phyloP scores from a whole-genome alignment of 306 rosid genomes.

The Neltuma alba region DNA sequence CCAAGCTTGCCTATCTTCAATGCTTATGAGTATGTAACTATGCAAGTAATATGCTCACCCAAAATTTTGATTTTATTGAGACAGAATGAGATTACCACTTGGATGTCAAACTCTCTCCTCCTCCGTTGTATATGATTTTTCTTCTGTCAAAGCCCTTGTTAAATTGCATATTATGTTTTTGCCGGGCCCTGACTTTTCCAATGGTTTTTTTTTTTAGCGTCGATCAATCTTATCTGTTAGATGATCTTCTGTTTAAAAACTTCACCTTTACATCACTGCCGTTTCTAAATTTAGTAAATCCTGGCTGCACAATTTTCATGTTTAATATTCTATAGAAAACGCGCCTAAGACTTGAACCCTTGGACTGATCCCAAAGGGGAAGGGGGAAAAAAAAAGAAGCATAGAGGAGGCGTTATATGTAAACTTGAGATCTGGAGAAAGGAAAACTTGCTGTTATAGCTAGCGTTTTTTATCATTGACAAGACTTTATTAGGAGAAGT shows the following conservation, averaged over 20 bases:
- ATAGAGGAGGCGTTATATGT: background rate
- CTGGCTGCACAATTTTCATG: constrained; percentile 10
- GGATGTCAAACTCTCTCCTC: background rate
- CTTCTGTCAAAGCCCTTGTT: background rate
- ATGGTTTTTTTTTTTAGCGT: background rate
- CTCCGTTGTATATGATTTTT: background rate
- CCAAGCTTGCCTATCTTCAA: background rate
- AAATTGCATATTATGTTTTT: background rate
- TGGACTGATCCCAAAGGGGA: no score
- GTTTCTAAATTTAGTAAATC: background rate
- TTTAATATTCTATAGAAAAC: constrained; percentile 6
- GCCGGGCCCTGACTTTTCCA: background rate
- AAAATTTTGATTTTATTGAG: background rate
- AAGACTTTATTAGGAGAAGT: background rate
- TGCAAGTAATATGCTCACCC: background rate
- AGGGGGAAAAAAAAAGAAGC: no score
- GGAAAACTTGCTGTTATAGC: background rate
- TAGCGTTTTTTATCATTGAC: background rate
- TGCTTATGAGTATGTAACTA: background rate
- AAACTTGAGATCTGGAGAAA: background rate
- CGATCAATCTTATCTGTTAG: background rate
- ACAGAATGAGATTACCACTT: background rate
- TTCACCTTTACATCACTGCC: background rate
- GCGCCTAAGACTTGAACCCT: background rate
- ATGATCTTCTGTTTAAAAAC: background rate